Evolutionary conservation across 768 basidiomycete genomes (phyloP).

Genomic region (Leccinum longicurvipes): DNA sequence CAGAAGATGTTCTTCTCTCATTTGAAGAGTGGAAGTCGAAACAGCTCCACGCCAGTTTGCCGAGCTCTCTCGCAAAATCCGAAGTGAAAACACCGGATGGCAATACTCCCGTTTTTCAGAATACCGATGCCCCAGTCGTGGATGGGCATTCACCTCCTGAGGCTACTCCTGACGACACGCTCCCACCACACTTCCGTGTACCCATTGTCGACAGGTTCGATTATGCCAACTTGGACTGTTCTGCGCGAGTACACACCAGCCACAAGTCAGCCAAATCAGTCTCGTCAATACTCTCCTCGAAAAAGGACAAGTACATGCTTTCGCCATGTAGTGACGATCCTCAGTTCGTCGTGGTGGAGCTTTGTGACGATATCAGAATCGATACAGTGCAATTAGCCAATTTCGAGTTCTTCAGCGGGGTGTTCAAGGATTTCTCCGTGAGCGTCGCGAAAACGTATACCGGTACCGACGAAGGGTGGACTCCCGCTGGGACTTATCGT

Average conservation of each 20-base stretch:
- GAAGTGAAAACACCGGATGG: slow-evolving; percentile 5
- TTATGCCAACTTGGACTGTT: slow-evolving; percentile 91
- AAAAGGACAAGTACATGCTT: slow-evolving; percentile 95
- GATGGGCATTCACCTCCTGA: slow-evolving; percentile 16
- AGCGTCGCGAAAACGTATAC: slow-evolving; percentile 83
- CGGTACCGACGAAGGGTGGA: slow-evolving; percentile 61
- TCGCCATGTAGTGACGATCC: slow-evolving; percentile 68
- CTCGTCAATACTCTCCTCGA: slow-evolving; percentile 79
- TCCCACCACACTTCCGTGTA: slow-evolving; percentile 64
- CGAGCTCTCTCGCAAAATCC: slow-evolving; percentile 19
- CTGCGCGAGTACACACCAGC: slow-evolving; percentile 83
- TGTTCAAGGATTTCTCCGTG: slow-evolving; percentile 89
- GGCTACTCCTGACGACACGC: slow-evolving; percentile 15
- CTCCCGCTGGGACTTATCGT: slow-evolving; percentile 68
- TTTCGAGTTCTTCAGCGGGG: slow-evolving; percentile 96
- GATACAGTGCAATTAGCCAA: slow-evolving; percentile 96
- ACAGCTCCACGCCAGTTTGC: slow-evolving; percentile 43
- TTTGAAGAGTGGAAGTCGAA: slow-evolving; percentile 90
- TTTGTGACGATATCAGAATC: slow-evolving; percentile 96
- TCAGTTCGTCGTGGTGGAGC: slow-evolving; percentile 89
- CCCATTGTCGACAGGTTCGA: slow-evolving; percentile 89
- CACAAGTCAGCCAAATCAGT: slow-evolving; percentile 81
- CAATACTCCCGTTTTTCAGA: not conserved
- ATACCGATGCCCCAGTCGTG: slow-evolving; percentile 2
- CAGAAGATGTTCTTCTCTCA: slow-evolving; percentile 65